Base-by-base conservation (phyloP, 192 early-diverging fungal species). In the Obelidium mucronatum region DNA sequence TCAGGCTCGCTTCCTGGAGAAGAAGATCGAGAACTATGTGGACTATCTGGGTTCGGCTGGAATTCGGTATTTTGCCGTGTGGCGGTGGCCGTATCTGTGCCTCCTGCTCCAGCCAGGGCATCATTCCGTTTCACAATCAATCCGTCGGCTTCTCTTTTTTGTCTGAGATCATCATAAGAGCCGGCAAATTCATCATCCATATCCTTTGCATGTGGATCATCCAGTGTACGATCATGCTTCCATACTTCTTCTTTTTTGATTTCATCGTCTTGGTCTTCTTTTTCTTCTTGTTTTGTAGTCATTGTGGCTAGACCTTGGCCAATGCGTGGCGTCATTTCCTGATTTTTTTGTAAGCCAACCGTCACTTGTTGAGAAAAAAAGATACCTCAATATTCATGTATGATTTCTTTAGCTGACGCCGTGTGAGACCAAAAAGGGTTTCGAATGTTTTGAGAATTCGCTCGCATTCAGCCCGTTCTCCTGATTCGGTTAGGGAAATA, bases 391-490 rank as follows among this genome's bases (percentile, higher is more conserved):
- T 81, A 30, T 83, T 82, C 2, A 84, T n/a, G 54, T 84, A 82
- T 42, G 70, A 71, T 24, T 70, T 59, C 60, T 87, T 85, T 24
- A 90, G 66, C 1, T 58, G 58, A 1, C 88, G 77, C 30, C 81
- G 63, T 34, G 61, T 70, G 22, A 90, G 26, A 17, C 68, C 60
- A 51, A 82, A 68, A 19, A 89, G 69, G 15, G 88, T 90, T 60
- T 90, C 83, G 69, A 83, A 90, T 31, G 85, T 88, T 40, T 82
- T 76, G 67, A 84, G 77, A 40, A 90, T 82, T 13, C 88, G 61
- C 15, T 77, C 79, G 54, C 80, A 82, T 51, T 90, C 88, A 2
- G 69, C 61, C 24, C 65, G 60, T 60, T 90, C 88, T 2, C 77
- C 74, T 28, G 81, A 68, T 19, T 82, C 76, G 0, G 48, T 40